phyloP scores from a whole-genome alignment of 768 basidiomycete species.

The Boletellus sp. region DNA sequence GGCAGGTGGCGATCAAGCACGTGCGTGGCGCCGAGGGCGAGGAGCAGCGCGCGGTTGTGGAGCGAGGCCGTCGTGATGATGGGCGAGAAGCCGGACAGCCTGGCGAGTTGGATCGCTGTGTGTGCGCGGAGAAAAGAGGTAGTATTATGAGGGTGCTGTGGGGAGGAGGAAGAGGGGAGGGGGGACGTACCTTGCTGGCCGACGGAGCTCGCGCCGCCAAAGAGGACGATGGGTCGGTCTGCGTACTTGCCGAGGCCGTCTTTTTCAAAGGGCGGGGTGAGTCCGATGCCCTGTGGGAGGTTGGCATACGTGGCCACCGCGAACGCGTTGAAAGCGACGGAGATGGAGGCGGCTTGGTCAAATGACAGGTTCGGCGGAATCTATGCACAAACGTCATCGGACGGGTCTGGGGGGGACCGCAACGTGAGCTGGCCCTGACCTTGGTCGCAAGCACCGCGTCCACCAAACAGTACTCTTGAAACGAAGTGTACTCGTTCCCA shows the following conservation, averaged over 20 bases:
- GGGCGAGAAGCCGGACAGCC: slow-evolving; percentile 31
- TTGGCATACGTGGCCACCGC: slow-evolving; percentile 31
- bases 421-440: background rate
- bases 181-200: slow-evolving; percentile 33
- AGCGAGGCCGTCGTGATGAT: slow-evolving; percentile 39
- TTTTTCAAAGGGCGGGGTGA: slow-evolving; percentile 27
- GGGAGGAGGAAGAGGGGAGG: no score
- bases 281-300: slow-evolving; percentile 23
- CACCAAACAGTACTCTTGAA: slow-evolving; percentile 24
- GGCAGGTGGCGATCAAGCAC: slow-evolving; percentile 32
- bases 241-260: slow-evolving; percentile 30
- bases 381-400: slow-evolving; percentile 6
- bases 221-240: slow-evolving; percentile 30
- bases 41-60: slow-evolving; percentile 27
- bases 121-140: no score
- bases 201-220: slow-evolving; percentile 37
- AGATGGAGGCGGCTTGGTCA: slow-evolving; percentile 36
- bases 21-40: slow-evolving; percentile 36
- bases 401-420: background rate
- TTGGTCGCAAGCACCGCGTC: slow-evolving; percentile 16
- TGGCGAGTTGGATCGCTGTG: slow-evolving; percentile 33
- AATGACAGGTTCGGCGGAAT: slow-evolving; percentile 34
- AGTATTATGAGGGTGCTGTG: no score
- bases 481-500: slow-evolving; percentile 8
- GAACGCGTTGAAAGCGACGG: slow-evolving; percentile 31